Evolutionary conservation across 2,329 filamentous ascomycete species (phyloP), one percentile per base, ranked within the genome.

Genomic region (Phymatotrichopsis omnivora): DNA sequence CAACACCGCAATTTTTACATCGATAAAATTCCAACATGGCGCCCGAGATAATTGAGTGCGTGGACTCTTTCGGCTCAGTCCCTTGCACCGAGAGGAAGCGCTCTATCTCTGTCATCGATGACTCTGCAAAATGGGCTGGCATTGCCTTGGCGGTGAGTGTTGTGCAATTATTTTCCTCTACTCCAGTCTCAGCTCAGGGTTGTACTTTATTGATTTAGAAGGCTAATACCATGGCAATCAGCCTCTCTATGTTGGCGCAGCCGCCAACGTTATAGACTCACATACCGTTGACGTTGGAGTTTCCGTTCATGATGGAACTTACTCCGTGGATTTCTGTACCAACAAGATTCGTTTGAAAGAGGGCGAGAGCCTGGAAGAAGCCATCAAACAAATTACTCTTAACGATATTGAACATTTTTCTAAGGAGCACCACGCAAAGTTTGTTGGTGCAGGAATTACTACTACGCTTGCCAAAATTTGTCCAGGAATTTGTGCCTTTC

Each of bases 381-480:
- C 47, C 24, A 38, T 86, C 33, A 64, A 84, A 50, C 53, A 59
- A 0, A 67, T 73, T 36, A 64, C 84, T 23, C 62, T 71, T 25
- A 59, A 64, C 17, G 87, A 85, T 56, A 74, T 78, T 32, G 40
- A 50, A 7, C 31, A 42, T 10, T 59, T 56, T 37, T 53, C 54
- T 54, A 66, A 73, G 31, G 67, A 73, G 10, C 80, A 85, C 60
- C 66, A 77, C 45, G 75, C 76, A 65, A 91, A 89, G 62, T 80
- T 86, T 55, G 69, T 85, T 16, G 83, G 83, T 6, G 74, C 76
- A 16, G 82, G 82, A n/a, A 66, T 89, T 42, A 78, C 80, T 1
- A 64, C 68, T 7, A 68, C 70, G 3, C 64, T 84, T 42, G 68
- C 74, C 33, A 64, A 73, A 7, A 67, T 75, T 57, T 80, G 75